phyloP scores from a whole-genome alignment of 805 yeast genomes.

The Pichia phayaonensis region DNA sequence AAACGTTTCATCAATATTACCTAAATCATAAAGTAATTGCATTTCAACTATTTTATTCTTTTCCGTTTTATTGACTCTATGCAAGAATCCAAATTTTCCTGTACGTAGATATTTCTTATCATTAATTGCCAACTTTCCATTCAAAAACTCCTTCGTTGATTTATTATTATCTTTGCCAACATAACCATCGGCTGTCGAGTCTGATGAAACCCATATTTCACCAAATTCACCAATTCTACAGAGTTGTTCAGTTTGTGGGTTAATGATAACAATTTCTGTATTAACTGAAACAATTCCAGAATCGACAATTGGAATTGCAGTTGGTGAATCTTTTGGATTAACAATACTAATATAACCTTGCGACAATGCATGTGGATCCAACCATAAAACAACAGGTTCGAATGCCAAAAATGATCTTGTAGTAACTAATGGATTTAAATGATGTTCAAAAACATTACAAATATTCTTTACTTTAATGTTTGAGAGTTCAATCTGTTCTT shows the following conservation, averaged over 20 bases:
- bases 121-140: conserved; percentile 54
- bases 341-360: conserved; percentile 81
- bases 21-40: conserved; percentile 80
- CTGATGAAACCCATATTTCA: conserved; percentile 94
- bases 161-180: conserved; percentile 31
- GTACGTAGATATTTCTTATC: conserved; percentile 70
- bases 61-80: conserved; percentile 45
- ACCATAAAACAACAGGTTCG: conserved; percentile 79
- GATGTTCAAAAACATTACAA: conserved; percentile 71
- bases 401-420: conserved; percentile 82
- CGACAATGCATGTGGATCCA: conserved; percentile 84
- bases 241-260: conserved; percentile 77
- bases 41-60: conserved; percentile 32
- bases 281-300: conserved; percentile 95
- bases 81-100: conserved; percentile 91
- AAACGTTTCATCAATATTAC: conserved; percentile 77
- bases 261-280: conserved; percentile 88
- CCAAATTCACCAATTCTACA: conserved; percentile 92
- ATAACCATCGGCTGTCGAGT: conserved; percentile 64
- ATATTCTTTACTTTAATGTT: conserved; percentile 62
- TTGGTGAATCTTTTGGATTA: conserved; percentile 60
- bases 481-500: conserved; percentile 55
- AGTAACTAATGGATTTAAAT: conserved; percentile 74
- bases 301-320: conserved; percentile 76
- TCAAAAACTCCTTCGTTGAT: conserved; percentile 42